These are phyloP conservation scores for Hypoxylon sp. DNA, from an alignment of 2,329 filamentous ascomycete genomes.

Conservation along the genomic window DNA sequence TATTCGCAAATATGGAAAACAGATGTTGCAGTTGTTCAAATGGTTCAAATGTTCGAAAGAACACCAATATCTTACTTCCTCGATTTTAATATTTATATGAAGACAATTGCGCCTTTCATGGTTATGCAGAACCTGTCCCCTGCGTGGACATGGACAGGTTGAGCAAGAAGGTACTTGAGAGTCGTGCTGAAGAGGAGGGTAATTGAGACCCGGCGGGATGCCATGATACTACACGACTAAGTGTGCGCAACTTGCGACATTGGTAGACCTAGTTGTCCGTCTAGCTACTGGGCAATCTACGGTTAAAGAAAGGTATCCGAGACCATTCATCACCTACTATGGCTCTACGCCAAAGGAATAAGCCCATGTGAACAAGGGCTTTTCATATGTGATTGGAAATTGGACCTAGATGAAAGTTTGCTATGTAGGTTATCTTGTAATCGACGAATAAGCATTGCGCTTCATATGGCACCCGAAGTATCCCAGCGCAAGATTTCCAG, in stretches of 20 bases:
- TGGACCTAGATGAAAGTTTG: conserved; percentile 3
- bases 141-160: too few species aligned
- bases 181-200: too few species aligned
- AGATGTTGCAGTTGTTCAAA: too few species aligned
- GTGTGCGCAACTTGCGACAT: conserved; percentile 20
- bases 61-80: too few species aligned
- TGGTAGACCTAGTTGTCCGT: conserved; percentile 12
- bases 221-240: conserved; percentile 9
- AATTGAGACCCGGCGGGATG: conserved; percentile 3
- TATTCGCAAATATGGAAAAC: too few species aligned
- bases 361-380: conserved; percentile 4
- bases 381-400: conserved; percentile 14
- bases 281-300: conserved; percentile 20
- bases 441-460: conserved; percentile 16
- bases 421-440: background rate
- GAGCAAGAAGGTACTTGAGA: too few species aligned
- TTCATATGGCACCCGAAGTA: conserved; percentile 3
- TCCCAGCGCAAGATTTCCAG: conserved; percentile 3
- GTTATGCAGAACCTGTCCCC: too few species aligned
- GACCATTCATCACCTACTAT: conserved; percentile 23
- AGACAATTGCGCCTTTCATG: too few species aligned
- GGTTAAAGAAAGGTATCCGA: conserved; percentile 27
- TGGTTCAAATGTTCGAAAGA: too few species aligned
- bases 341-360: conserved; percentile 7
- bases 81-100: too few species aligned